These are phyloP conservation scores for Escallonia rubra DNA, from an alignment of 129 eudicot genomes.

Conservation along the genomic window DNA sequence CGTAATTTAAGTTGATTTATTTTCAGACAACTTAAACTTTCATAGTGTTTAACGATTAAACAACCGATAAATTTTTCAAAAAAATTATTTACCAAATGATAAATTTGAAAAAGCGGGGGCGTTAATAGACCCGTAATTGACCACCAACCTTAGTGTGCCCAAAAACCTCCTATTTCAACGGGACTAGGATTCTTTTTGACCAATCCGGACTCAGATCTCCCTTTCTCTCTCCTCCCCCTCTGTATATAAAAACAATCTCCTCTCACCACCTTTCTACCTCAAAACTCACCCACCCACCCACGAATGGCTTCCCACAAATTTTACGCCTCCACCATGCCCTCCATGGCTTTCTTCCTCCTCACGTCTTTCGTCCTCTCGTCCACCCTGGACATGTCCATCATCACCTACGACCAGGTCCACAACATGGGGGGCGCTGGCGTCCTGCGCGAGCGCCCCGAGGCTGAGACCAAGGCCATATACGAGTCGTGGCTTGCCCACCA, in stretches of 20 bases:
- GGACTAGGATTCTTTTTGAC: not conserved
- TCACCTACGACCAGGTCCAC: conserved; percentile 49
- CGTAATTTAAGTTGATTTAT: too few relatives aligned
- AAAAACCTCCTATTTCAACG: not conserved
- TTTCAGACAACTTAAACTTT: too few relatives aligned
- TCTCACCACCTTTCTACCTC: not conserved
- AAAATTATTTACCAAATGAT: too few relatives aligned
- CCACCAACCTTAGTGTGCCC: not conserved
- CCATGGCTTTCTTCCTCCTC: conserved; percentile 14
- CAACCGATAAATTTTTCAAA: too few relatives aligned
- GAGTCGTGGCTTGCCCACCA: conserved; percentile 75
- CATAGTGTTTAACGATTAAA: too few relatives aligned
- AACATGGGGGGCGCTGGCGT: not conserved
- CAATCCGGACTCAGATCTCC: conserved; percentile 1
- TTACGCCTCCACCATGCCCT: conserved; percentile 1
- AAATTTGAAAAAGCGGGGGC: too few relatives aligned
- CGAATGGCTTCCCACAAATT: conserved; percentile 30
- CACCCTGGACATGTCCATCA: conserved; percentile 79
- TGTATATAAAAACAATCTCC: conserved; percentile 4
- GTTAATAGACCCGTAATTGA: too few relatives aligned
- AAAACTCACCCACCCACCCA: conserved; percentile 2
- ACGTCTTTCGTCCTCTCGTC: conserved; percentile 35
- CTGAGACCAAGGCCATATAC: conserved; percentile 50
- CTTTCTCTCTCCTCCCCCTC: not conserved
- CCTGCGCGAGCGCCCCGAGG: conserved; percentile 32